Percentiles rank a stretch among this genome's conserved stretches.
Conservation (phyloP, 345 rosid genomes). For the Salix dunnii region DNA sequence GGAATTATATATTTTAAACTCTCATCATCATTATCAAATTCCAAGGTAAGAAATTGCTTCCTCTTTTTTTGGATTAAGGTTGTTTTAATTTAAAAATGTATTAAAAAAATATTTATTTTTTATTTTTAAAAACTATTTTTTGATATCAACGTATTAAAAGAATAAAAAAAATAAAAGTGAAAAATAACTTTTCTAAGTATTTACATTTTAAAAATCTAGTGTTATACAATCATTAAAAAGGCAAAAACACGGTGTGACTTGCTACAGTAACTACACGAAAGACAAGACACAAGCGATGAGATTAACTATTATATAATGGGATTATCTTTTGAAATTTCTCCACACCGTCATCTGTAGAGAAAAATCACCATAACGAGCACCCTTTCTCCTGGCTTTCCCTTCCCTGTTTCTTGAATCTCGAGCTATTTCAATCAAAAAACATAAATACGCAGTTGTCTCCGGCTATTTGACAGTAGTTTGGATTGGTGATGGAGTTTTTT, state of each 20-base stretch:
- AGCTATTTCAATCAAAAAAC: not conserved
- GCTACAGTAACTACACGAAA: not conserved
- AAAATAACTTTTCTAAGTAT: too few relatives aligned
- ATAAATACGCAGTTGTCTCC: not conserved
- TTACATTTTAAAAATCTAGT: too few relatives aligned
- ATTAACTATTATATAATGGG: not conserved
- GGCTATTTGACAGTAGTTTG: not conserved
- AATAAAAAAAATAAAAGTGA: too few relatives aligned
- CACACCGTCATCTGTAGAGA: not conserved
- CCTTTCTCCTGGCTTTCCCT: not conserved
- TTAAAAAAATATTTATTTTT: too few relatives aligned
- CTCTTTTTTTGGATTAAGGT: too few relatives aligned
- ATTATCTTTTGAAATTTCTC: not conserved
- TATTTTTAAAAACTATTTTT: too few relatives aligned
- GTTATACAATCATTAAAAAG: not conserved
- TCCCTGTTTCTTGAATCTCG: not conserved
- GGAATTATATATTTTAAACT: too few relatives aligned
- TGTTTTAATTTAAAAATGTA: too few relatives aligned
- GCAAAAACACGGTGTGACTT: not conserved
- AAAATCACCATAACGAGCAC: not conserved
- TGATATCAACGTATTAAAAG: too few relatives aligned
- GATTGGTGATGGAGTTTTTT: conserved; percentile 60
- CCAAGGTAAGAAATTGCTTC: too few relatives aligned
- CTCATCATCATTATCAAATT: too few relatives aligned
- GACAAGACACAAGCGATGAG: conserved; percentile 5